Base-by-base conservation (phyloP, 495 filamentous ascomycete genomes). In the Parachaetomium inaequale region DNA sequence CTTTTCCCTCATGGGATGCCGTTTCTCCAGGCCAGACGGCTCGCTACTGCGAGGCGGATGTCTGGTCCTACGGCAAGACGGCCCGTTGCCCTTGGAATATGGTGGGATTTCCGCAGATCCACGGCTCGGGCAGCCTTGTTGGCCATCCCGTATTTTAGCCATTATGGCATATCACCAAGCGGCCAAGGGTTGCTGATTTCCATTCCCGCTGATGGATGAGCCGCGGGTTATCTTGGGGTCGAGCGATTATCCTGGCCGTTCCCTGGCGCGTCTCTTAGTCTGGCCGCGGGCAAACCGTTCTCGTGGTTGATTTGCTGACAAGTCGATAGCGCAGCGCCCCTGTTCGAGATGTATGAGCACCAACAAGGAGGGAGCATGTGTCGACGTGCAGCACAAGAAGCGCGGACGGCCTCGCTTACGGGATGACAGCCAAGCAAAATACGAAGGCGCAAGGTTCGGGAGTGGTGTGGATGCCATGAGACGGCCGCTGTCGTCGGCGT, bases 321-420 rank as follows among this genome's bases (percentile, higher is more conserved):
- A 19, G 66, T 51, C 66, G n/a, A 58, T 72, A 88, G 85, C 82
- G 32, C 80, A 84, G 63, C 79, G 85, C 55, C 85, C 85, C 26
- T 88, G 85, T 60, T 82, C 82, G 52, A 77, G 85, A 55, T 88
- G 85, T 69, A 68, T 82, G 56, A 80, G 76, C 55, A 85, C 82
- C 71, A 83, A 84, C 57, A 87, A 87, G 64, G 75, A 96, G 83
- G 88, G 92, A 55, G 84, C 89, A n/a, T 98, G 93, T 66, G 81
- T 92, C 55, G 94, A 98, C 74, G 92, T 98, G 25, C 91, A 93
- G 66, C 93, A 98, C 75, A 98, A 97, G 76, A 98, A 97, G 72
- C 82, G 94, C 63, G 94, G 94, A 23, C 83, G 94, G 59, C 94
- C 94, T 66, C 88, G 94, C 55, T 80, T 98, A 68, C 88, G 93